A percentile compares a stretch with the other conserved stretches of the same genome.
Conservation (phyloP, 2,329 filamentous ascomycete genomes). For the Talaromyces funiculosus region DNA sequence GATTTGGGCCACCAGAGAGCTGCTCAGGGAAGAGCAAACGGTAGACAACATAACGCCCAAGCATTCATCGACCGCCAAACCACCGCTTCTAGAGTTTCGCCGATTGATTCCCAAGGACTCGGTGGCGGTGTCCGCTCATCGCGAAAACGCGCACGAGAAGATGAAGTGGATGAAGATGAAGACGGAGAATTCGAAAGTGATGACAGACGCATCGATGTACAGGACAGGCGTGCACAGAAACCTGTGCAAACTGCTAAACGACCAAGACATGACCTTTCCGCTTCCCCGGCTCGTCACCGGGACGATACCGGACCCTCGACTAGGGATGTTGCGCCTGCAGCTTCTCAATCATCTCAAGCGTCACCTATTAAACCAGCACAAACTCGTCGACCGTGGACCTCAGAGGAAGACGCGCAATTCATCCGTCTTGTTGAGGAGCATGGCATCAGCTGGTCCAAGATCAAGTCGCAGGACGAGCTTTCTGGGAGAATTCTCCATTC, state of each 20-base stretch:
- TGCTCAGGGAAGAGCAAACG: not conserved
- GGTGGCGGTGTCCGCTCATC: not conserved
- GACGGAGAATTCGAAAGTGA: conserved; percentile 31
- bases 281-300: not conserved
- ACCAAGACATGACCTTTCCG: not conserved
- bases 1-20: not conserved
- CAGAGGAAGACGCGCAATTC: conserved; percentile 40
- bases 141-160: conserved; percentile 11
- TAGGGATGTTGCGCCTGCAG: not conserved
- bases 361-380: conserved; percentile 10
- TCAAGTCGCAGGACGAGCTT: conserved; percentile 33
- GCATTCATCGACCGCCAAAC: conserved; percentile 34
- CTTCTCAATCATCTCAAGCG: not conserved
- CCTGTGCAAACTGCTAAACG: conserved; percentile 10
- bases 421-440: conserved; percentile 44
- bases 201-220: conserved; percentile 2
- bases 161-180: conserved; percentile 21
- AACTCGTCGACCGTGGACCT: conserved; percentile 32
- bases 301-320: not conserved
- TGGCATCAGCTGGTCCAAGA: conserved; percentile 44
- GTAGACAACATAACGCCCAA: not conserved
- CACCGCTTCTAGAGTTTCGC: conserved; percentile 30
- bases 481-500: not conserved
- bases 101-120: conserved; percentile 21
- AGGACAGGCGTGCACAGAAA: conserved; percentile 13